A percentile compares a stretch with the other conserved stretches of the same genome.
phyloP scores from a whole-genome alignment of 176 grass and related monocot species.

The Cocos nucifera region DNA sequence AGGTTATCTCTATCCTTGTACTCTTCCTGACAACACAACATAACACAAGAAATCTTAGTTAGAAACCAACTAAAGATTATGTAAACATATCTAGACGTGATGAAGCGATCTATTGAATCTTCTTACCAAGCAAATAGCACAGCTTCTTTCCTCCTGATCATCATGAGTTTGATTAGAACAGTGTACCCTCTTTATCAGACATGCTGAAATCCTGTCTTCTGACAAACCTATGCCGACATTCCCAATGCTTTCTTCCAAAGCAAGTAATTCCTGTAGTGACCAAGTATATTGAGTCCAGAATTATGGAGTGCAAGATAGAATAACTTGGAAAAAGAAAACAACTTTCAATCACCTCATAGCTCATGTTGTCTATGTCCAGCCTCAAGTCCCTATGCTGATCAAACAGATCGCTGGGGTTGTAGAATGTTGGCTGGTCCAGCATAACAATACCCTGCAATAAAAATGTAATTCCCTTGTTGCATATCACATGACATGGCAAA shows the following conservation, averaged over 20 bases:
- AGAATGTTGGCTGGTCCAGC: constrained; percentile 22
- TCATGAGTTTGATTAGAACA: constrained; percentile 27
- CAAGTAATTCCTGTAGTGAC: constrained; percentile 59
- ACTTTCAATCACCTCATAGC: constrained; percentile 60
- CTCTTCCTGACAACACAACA: constrained; percentile 39
- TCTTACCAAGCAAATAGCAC: constrained; percentile 71
- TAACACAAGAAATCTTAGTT: too few relatives aligned
- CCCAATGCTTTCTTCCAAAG: constrained; percentile 80
- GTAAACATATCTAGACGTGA: too few relatives aligned
- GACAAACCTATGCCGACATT: constrained; percentile 56
- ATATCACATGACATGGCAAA: too few relatives aligned
- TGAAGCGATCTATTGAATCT: not conserved
- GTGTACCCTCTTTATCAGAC: constrained; percentile 55
- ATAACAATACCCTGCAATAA: constrained; percentile 45
- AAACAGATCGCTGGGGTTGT: constrained; percentile 31
- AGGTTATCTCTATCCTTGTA: constrained; percentile 61
- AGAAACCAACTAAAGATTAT: too few relatives aligned
- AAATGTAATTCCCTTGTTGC: not conserved
- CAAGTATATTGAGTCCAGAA: not conserved
- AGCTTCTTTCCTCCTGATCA: constrained; percentile 45
- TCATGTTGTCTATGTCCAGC: constrained; percentile 81
- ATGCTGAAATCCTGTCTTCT: constrained; percentile 47
- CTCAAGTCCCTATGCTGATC: constrained; percentile 76
- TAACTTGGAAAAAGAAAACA: constrained; percentile 3
- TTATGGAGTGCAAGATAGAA: not conserved